Conservation (phyloP, 106 monocot genomes). For the Dioscorea zingiberensis region DNA sequence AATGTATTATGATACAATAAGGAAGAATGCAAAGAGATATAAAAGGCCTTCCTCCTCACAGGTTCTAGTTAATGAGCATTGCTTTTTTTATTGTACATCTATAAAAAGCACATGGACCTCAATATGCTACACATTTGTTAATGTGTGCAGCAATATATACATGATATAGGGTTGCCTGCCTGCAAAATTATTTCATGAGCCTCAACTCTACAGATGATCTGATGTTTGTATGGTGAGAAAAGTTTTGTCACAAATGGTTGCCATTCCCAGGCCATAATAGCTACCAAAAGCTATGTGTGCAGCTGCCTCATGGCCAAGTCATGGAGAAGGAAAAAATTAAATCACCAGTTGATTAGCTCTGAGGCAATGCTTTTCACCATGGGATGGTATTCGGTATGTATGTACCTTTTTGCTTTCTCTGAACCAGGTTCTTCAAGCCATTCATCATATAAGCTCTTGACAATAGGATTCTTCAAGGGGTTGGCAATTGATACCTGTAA, state of each 20-base stretch:
- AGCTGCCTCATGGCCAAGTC: too few species aligned
- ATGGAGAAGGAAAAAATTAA: background rate
- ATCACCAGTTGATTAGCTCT: slow-evolving; percentile 34
- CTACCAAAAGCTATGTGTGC: too few species aligned
- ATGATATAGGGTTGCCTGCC: background rate
- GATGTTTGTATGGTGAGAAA: too few species aligned
- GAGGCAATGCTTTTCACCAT: slow-evolving; percentile 27
- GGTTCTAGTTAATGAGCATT: too few species aligned
- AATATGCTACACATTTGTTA: too few species aligned
- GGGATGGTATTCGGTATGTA: slow-evolving; percentile 35
- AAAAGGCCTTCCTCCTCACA: too few species aligned
- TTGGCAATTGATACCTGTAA: slow-evolving; percentile 22
- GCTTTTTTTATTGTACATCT: too few species aligned
- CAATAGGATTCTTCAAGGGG: slow-evolving; percentile 26
- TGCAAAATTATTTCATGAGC: background rate
- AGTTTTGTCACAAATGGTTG: too few species aligned
- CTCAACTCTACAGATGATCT: background rate
- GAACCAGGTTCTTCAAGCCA: slow-evolving; percentile 34
- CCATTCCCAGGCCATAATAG: too few species aligned
- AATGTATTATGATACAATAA: too few species aligned
- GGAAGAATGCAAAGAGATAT: too few species aligned
- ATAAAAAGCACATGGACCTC: too few species aligned
- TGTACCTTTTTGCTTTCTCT: slow-evolving; percentile 26
- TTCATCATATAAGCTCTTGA: slow-evolving; percentile 31
- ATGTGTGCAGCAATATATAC: background rate